Conservation (phyloP, 345 rosid species). For the Gossypium rotundifolium region DNA sequence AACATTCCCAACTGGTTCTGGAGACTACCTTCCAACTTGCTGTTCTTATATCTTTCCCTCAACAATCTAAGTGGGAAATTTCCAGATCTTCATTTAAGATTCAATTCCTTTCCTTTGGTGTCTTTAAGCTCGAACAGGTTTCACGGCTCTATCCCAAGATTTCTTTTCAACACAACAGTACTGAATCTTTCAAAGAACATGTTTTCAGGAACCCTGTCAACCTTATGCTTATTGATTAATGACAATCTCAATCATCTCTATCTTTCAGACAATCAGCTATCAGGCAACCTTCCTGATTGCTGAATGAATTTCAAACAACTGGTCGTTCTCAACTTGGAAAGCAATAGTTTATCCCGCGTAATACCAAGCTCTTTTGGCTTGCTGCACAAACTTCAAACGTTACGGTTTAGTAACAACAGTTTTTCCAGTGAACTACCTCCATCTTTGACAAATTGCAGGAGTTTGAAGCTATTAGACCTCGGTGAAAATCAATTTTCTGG, state of each 20-base stretch:
- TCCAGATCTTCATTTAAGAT: background rate
- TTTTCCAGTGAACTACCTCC: background rate
- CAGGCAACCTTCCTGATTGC: background rate
- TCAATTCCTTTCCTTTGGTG: background rate
- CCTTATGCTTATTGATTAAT: background rate
- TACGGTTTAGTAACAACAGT: background rate
- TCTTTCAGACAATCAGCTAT: background rate
- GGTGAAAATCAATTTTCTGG: background rate
- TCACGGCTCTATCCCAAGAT: background rate
- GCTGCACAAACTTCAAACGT: background rate
- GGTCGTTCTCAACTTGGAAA: background rate
- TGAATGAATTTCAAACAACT: background rate
- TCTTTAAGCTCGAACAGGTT: slow-evolving; percentile 7
- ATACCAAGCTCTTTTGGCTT: background rate
- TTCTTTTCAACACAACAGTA: background rate
- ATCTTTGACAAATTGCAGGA: background rate
- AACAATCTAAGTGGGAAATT: background rate
- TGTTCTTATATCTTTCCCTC: slow-evolving; percentile 1
- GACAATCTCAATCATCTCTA: too few species aligned
- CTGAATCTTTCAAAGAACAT: background rate
- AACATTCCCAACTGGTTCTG: slow-evolving; percentile 15
- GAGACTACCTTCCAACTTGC: background rate
- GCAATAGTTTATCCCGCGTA: background rate
- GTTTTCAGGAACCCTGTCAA: background rate
- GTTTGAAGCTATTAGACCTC: background rate